Percentiles rank a stretch among this genome's conserved stretches.
Conservation (phyloP, 148 eudicot genomes). For the Rhododendron williamsianum region DNA sequence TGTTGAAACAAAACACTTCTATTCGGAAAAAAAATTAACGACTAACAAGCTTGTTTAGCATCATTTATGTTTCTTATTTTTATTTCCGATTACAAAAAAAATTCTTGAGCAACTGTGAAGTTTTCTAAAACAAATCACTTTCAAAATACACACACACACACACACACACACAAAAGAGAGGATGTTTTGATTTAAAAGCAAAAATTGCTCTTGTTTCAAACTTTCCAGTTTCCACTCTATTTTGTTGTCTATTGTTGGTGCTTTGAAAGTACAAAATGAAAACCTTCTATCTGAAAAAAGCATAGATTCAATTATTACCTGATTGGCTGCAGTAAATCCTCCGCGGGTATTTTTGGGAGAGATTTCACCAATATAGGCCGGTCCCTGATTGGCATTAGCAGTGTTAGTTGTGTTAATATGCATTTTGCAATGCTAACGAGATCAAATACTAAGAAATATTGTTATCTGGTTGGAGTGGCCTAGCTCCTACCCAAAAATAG, state of each 20-base stretch:
- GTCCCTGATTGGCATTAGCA: conserved; percentile 25
- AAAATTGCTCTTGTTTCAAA: no score
- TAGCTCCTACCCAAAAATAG: no score
- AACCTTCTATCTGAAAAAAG: background rate
- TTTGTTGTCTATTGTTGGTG: no score
- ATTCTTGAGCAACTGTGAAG: background rate
- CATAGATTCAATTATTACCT: conserved; percentile 12
- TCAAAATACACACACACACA: no score
- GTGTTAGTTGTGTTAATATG: background rate
- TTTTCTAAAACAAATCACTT: no score
- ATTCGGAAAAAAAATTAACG: no score
- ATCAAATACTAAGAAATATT: background rate
- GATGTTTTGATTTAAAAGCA: background rate
- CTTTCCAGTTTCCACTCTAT: no score
- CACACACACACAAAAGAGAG: background rate
- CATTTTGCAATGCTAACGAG: background rate
- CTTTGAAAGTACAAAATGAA: background rate
- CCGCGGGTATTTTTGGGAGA: conserved; percentile 52
- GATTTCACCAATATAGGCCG: conserved; percentile 50
- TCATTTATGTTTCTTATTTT: background rate
- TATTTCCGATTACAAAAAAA: background rate
- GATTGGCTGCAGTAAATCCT: conserved; percentile 19
- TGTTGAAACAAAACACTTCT: no score
- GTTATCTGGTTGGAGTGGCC: no score
- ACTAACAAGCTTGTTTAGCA: no score